Conservation (phyloP, 2,329 filamentous ascomycete genomes). For the Hypoxylon sp. region DNA sequence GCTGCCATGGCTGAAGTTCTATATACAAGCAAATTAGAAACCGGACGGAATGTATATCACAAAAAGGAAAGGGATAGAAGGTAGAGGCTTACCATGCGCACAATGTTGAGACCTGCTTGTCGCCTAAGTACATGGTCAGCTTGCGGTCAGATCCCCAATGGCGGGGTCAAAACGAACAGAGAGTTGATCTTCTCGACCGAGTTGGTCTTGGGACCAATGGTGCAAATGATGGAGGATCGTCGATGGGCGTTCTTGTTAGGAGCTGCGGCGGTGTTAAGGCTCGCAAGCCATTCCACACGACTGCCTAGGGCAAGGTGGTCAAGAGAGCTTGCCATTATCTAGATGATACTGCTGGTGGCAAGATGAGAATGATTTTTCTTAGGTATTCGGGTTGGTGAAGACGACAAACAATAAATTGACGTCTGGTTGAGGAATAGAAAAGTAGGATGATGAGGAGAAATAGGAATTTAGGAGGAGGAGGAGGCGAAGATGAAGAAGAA, state of each 20-base stretch:
- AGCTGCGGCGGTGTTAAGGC: slow-evolving; percentile 86
- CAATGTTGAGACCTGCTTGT: slow-evolving; percentile 94
- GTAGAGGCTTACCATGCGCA: slow-evolving; percentile 75
- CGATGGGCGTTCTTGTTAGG: slow-evolving; percentile 86
- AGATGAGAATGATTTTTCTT: too few relatives aligned
- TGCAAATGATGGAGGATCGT: slow-evolving; percentile 97
- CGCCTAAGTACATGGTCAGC: slow-evolving; percentile 61
- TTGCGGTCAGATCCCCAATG: neutral
- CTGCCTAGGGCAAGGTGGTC: slow-evolving; percentile 85
- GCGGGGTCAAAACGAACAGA: slow-evolving; percentile 13
- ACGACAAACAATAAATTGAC: too few relatives aligned
- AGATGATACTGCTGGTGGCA: too few relatives aligned
- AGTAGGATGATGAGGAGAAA: neutral
- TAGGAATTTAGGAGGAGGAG: neutral
- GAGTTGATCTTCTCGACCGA: slow-evolving; percentile 95
- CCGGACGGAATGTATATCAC: too few relatives aligned
- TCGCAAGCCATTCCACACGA: slow-evolving; percentile 71
- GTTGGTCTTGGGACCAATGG: slow-evolving; percentile 99
- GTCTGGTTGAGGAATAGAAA: too few relatives aligned
- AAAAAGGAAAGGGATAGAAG: too few relatives aligned
- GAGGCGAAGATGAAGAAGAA: slow-evolving; percentile 5
- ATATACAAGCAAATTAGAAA: too few relatives aligned
- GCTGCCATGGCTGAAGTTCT: slow-evolving; percentile 92
- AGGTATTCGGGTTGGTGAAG: too few relatives aligned
- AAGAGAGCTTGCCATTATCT: slow-evolving; percentile 70